Base-by-base conservation (phyloP, 2,329 filamentous ascomycete genomes). In the Botrytis paeoniae region DNA sequence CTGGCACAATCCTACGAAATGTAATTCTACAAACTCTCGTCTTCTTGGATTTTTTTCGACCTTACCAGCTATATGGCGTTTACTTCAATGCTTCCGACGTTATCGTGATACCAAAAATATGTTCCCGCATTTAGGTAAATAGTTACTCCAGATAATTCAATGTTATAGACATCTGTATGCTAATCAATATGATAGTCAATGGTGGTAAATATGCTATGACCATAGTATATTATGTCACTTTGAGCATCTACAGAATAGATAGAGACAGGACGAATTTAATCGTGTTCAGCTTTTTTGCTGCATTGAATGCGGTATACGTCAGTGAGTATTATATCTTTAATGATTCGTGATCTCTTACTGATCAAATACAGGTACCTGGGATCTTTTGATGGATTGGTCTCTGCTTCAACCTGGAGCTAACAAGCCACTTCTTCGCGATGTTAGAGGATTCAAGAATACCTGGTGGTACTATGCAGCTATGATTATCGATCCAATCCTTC, bases 301-400 rank as follows among this genome's bases (percentile, higher is more conserved):
- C 87, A n/a, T 82, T 97, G 76, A 99, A 98, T 81, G 88, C 91
- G 62, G 82, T 97, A 41, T 98, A 98, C 82, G 91, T 88, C 77
- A 94, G 90, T 91, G 84, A 84, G 89, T 85, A 12, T 32, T 37
- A 22, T 16, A 25, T 39, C 22, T 37, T 7, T 10, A 4, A 20
- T 20, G 8, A 7, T 2, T 9, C 16, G 35, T 10, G 20, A 29
- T 41, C 18, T 62, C 14, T 9, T 22, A 43, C 71, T 73, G 37
- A 73, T 22, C 8, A 12, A 69, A 45, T 32, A 14, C 6, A 91
- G 89, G 91, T 16, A 87, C 97, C 60, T 99, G 96, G 96, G 96
- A 99, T 80, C 84, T 99, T 2, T 90, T 94, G 76, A 98, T 98
- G 93, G 96, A 99, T 82, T 98, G 96, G 87, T 96, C 92, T 73